Evolutionary conservation across 495 filamentous ascomycete genomes (phyloP).

Genomic region (Neurospora sp.): DNA sequence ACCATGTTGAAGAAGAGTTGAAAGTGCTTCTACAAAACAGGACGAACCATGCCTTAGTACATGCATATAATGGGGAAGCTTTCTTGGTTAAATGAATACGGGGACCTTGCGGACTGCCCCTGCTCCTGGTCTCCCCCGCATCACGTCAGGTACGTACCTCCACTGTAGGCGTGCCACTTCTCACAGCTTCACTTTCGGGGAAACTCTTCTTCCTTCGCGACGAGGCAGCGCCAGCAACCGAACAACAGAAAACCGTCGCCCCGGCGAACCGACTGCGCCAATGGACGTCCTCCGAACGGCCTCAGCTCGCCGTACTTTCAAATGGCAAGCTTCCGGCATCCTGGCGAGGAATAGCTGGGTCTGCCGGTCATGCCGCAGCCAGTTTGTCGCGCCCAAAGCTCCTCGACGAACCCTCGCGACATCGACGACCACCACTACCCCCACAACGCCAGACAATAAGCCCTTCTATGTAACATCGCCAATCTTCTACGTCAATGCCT

Average conservation of each 20-base stretch:
- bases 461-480: slow-evolving; percentile 94
- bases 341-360: slow-evolving; percentile 2
- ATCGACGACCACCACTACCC: not conserved
- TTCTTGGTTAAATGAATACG: not conserved
- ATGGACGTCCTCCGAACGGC: slow-evolving; percentile 3
- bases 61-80: not conserved
- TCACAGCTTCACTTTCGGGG: not conserved
- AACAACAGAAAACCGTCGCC: not conserved
- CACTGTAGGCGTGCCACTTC: not conserved
- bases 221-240: not conserved
- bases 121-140: not conserved
- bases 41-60: not conserved
- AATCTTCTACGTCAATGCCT: slow-evolving; percentile 98
- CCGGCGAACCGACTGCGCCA: not conserved
- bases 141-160: not conserved
- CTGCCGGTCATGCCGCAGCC: slow-evolving; percentile 4
- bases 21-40: not conserved
- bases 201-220: not conserved
- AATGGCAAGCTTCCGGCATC: not conserved
- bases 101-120: not conserved
- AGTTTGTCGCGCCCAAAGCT: slow-evolving; percentile 6
- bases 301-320: slow-evolving; percentile 1
- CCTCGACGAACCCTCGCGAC: slow-evolving; percentile 1
- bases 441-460: slow-evolving; percentile 39
- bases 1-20: not conserved